Conservation (phyloP, 1,139 yeast genomes). For the Suhomyces guaymorum region DNA sequence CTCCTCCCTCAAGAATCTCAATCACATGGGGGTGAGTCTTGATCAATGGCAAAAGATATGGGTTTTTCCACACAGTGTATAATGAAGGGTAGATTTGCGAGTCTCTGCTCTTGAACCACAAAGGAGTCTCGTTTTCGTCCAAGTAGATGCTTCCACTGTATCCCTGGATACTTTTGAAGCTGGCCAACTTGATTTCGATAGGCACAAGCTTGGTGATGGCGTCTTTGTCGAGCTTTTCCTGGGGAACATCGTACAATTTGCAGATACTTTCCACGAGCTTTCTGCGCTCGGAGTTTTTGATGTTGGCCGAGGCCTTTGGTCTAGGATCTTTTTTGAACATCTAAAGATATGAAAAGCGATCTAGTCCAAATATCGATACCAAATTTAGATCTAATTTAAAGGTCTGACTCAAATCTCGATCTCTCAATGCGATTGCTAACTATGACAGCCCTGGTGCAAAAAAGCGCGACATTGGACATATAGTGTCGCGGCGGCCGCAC, state of each 20-base stretch:
- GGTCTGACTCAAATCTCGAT: too few relatives aligned
- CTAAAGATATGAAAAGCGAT: too few relatives aligned
- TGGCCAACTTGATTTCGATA: constrained; percentile 61
- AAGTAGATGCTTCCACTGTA: constrained; percentile 64
- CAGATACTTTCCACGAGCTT: constrained; percentile 54
- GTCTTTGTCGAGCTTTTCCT: constrained; percentile 45
- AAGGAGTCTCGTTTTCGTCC: constrained; percentile 64
- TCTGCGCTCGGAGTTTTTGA: constrained; percentile 81
- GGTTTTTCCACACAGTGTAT: constrained; percentile 70
- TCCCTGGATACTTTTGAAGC: constrained; percentile 57
- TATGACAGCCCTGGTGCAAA: too few relatives aligned
- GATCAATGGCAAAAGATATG: constrained; percentile 64
- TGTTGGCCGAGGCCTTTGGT: constrained; percentile 72
- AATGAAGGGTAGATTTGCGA: constrained; percentile 66
- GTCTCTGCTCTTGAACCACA: constrained; percentile 69
- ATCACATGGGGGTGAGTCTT: constrained; percentile 76
- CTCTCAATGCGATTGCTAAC: too few relatives aligned
- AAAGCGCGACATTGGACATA: constrained; percentile 1
- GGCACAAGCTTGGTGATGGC: constrained; percentile 57
- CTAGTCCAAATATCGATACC: too few relatives aligned
- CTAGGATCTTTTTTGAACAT: constrained; percentile 28
- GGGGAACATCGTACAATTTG: constrained; percentile 46
- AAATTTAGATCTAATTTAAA: too few relatives aligned
- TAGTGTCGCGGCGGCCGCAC: neutral
- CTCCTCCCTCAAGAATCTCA: constrained; percentile 65